Base-by-base conservation (phyloP, 2,329 filamentous ascomycete species). In the Trichoderma sp. region DNA sequence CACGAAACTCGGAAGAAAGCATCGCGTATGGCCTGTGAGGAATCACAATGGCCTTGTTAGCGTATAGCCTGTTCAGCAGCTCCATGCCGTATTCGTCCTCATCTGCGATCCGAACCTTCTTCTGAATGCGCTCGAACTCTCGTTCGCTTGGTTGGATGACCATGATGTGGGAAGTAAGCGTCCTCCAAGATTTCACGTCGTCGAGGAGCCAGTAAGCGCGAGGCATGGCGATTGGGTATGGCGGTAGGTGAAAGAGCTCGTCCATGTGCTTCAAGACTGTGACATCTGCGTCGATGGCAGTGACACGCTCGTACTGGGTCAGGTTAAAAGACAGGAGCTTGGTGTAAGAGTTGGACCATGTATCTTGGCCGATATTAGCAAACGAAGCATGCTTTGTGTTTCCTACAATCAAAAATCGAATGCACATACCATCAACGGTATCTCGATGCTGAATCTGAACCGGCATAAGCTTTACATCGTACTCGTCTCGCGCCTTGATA, bases 271-370 rank as follows among this genome's bases (percentile, higher is more conserved):
- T 83, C 4, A 92, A 84, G 3, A 93, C 81, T 1, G 87, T 87
- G 26, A 88, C 84, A 76, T 93, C 91, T 9, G 90, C 91, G 78
- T 93, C 84, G 0, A 85, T 78, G 61, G 90, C 88, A 8, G 83
- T 74, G 1, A 86, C 83, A 0, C 80, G 78, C 0, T 73, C 71
- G 51, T 92, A 93, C 70, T 90, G 84, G 0, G 87, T 88, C 67
- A 92, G 88, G 72, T 90, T 90, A 77, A 92, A 93, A 2, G 90
- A 89, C 24, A 91, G 84, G 39, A 92, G 85, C 78, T 93, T 93
- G 26, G 90, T 91, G 75, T 89, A 89, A 3, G 87, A 89, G 43
- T 88, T 86, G 71, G 89, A 87, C 90, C 89, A 92, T 1, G 88
- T 89, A 21, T 81, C 83, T 80, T 58, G 18, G 6, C 15, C 7